These are phyloP conservation scores for Scenedesmus sp. DNA, from an alignment of 163 green algal genomes.

Conservation along the genomic window DNA sequence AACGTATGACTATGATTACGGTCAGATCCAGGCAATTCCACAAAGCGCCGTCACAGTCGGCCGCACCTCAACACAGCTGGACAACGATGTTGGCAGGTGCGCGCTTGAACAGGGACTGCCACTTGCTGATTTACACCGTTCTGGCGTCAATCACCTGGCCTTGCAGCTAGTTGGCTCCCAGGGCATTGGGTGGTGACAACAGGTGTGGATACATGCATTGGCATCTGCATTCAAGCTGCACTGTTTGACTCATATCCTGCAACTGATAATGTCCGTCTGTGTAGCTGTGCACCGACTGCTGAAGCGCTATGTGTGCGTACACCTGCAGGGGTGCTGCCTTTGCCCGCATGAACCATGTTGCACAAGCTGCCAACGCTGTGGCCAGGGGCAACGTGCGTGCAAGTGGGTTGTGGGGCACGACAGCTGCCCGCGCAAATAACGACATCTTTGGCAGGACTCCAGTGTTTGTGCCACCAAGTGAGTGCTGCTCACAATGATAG, in stretches of 20 bases:
- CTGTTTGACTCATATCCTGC: too few relatives aligned
- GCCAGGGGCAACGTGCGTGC: not conserved
- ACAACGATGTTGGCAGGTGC: conserved; percentile 9
- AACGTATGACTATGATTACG: conserved; percentile 27
- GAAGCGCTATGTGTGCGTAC: not conserved
- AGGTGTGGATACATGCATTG: too few relatives aligned
- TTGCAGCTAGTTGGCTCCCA: too few relatives aligned
- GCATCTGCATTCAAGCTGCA: too few relatives aligned
- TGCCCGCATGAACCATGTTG: not conserved
- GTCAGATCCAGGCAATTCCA: not conserved
- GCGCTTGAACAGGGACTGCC: too few relatives aligned
- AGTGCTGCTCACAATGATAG: not conserved
- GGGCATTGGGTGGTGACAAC: too few relatives aligned
- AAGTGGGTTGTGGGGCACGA: not conserved
- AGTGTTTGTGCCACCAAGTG: not conserved
- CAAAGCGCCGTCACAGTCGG: not conserved
- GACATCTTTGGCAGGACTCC: conserved; percentile 24
- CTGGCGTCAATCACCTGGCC: too few relatives aligned
- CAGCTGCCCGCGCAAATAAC: not conserved
- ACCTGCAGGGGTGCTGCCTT: conserved; percentile 10
- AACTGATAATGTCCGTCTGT: too few relatives aligned
- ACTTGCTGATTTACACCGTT: too few relatives aligned
- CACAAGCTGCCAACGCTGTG: not conserved
- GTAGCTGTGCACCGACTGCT: not conserved
- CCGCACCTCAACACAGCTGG: not conserved